Evolutionary conservation across 2,329 filamentous ascomycete genomes (phyloP), one percentile per base, ranked within the genome.

Genomic region (Xylaria multiplex): DNA sequence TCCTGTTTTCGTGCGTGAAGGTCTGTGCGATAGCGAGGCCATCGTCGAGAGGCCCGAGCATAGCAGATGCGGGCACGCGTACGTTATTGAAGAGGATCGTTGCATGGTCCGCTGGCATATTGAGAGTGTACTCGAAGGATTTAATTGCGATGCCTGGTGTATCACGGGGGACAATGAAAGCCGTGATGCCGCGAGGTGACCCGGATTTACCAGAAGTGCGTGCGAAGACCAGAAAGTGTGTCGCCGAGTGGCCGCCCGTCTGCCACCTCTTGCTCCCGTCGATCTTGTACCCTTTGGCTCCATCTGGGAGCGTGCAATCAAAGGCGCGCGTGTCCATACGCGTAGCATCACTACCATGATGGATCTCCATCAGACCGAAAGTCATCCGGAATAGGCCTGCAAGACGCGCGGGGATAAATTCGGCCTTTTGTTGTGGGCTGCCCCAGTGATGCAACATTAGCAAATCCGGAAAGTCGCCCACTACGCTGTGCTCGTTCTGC

Each of bases 41-140:
- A 49, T 82, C 79, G 67, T 86, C 83, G 9, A 84, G 70, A 1
- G 79, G 78, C 0, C 87, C 87, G 1, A 90, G 78, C 40, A 88
- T 78, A 1, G 84, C 79, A 22, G 79, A 81, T 14, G 79, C 77
- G 0, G 87, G 85, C 0, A 89, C 84, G 72, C 80, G 85, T n/a
- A 88, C 87, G 62, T 85, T 76, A n/a, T 81, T 81, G 50, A 90
- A 78, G 2, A 82, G 81, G 45, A 90, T 79, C 1, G 86, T 89
- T 2, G 87, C 87, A 72, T 90, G 87, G 73, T 90, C 87, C 6
- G 87, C 89, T 0, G 87, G 87, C 87, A 90, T 90, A 71, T 90
- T 90, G 59, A 89, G 82, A 1, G 87, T 90, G 85, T 86, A 90
- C 75, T 90, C 84, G 69, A 87, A 90, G 43, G 84, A 86, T 52